Evolutionary conservation across 2,329 filamentous ascomycete species (phyloP), one percentile per base, ranked within the genome.

Genomic region (Juglanconis oblonga): DNA sequence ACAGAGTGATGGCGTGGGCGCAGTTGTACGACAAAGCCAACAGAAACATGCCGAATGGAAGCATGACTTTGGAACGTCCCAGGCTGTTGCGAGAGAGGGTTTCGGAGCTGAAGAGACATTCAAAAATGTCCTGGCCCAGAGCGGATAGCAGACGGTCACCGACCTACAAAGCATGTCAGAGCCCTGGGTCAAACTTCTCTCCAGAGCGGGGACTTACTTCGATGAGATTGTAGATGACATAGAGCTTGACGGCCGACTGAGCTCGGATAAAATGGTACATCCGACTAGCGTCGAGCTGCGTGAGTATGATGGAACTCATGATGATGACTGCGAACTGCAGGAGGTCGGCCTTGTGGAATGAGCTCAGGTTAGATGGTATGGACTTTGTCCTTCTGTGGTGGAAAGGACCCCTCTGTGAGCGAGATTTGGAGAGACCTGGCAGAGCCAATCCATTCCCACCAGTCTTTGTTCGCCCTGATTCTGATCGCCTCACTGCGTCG

Each of bases 251-350:
- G 7, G 94, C 93, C 1, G 93, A 94, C 73, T 99, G 95, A 0
- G 92, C 95, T 51, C 94, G 89, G 67, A 99, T 97, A 68, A 93
- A 93, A 73, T 99, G 95, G 70, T 99, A 99, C 91, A 98, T 97
- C 55, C 93, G 87, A 71, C 93, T 97, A 5, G 95, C 95, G 72
- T 99, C 96, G 50, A 99, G 88, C 31, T 86, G 88, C 87, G 97
- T 94, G 54, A 99, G 79, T 13, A 94, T 86, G 55, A 89, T 79
- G 67, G 91, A 96, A 70, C 92, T 97, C 68, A 85, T 87, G 52
- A 97, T 84, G 63, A 99, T 94, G 61, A 99, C 83, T 24, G 92
- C 80, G 0, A 95, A 95, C 73, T 96, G 96, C 3, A 99, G 80
- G 11, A 99, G 84, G 74, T 99, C 95, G 9, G 95, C 95, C 74